A percentile compares a stretch with the other conserved stretches of the same genome.
phyloP scores from a whole-genome alignment of 2,329 filamentous ascomycete species.

The Diplodia sapinea region DNA sequence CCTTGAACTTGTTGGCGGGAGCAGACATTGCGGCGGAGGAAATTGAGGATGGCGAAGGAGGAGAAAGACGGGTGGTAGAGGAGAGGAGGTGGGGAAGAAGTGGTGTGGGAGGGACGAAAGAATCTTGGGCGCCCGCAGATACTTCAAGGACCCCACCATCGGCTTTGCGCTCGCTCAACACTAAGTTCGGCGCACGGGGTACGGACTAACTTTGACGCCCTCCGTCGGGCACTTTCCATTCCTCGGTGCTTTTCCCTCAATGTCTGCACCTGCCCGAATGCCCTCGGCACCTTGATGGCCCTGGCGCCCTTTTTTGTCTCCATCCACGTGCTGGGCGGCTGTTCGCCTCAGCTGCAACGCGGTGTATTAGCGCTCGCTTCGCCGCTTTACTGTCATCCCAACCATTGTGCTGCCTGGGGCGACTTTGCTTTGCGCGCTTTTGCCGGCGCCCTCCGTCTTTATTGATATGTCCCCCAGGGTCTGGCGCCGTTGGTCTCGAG shows the following conservation, averaged over 20 bases:
- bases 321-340: not conserved
- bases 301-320: not conserved
- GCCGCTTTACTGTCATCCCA: not conserved
- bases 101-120: conserved; percentile 26
- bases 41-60: conserved; percentile 33
- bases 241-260: conserved; percentile 7
- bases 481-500: conserved; percentile 16
- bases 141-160: conserved; percentile 29
- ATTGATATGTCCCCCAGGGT: not conserved
- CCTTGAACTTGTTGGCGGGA: conserved; percentile 94
- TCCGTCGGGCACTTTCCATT: conserved; percentile 15
- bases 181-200: conserved; percentile 19
- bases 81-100: conserved; percentile 15
- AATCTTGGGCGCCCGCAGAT: conserved; percentile 28
- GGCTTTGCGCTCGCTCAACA: conserved; percentile 15
- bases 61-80: conserved; percentile 30
- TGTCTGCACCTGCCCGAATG: not conserved
- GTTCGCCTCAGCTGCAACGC: not conserved
- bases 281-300: conserved; percentile 11
- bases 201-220: conserved; percentile 14
- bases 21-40: conserved; percentile 61
- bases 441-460: conserved; percentile 3
- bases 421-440: not conserved
- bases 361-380: not conserved
- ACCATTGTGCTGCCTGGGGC: not conserved